Conservation (phyloP, 176 grass and related monocot genomes). For the Aechmea fasciata region DNA sequence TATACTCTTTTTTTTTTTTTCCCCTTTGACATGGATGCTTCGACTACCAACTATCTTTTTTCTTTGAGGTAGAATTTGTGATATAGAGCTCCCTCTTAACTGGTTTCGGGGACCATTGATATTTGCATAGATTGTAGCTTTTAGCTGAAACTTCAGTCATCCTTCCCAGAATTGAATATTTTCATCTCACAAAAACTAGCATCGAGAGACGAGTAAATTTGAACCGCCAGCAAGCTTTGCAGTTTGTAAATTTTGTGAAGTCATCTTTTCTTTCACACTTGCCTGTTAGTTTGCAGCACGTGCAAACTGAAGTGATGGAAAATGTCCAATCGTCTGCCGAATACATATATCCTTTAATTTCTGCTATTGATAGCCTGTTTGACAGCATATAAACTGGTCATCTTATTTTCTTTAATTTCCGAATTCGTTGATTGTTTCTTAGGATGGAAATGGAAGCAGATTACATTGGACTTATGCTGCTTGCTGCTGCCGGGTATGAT, state of each 20-base stretch:
- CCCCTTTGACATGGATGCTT: too few species aligned
- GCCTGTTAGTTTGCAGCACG: background rate
- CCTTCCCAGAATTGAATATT: too few species aligned
- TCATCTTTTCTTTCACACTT: background rate
- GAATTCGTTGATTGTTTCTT: constrained; percentile 14
- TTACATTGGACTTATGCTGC: constrained; percentile 83
- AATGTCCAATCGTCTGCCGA: too few species aligned
- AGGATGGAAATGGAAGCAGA: constrained; percentile 99
- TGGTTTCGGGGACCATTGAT: too few species aligned
- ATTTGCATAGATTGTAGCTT: too few species aligned
- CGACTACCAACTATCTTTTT: too few species aligned
- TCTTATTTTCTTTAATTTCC: background rate
- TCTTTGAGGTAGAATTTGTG: too few species aligned
- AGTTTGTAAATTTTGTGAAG: background rate
- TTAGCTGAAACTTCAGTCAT: too few species aligned
- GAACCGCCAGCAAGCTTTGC: background rate
- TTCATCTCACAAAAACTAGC: too few species aligned
- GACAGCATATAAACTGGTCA: background rate
- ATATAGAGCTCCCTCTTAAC: too few species aligned
- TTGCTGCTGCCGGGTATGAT: constrained; percentile 85
- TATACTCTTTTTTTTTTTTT: too few species aligned
- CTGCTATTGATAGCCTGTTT: background rate
- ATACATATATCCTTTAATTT: background rate
- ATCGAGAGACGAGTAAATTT: too few species aligned
- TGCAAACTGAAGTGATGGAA: background rate